A percentile compares a stretch with the other conserved stretches of the same genome.
Evolutionary conservation across 306 rosid species (phyloP).

Genomic region (Vigna radiata): DNA sequence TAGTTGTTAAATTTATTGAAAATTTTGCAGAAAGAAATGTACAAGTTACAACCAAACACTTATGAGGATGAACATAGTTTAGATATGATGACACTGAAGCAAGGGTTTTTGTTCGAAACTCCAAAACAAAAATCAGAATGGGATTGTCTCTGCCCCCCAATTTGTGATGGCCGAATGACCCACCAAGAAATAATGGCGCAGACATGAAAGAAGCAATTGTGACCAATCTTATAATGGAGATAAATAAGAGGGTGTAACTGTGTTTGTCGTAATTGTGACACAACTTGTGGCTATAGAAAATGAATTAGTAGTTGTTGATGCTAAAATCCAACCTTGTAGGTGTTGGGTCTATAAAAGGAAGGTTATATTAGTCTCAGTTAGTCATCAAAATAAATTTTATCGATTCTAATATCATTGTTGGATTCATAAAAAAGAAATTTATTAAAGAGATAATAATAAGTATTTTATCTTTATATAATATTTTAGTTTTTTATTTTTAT

Average conservation of each 20-base stretch:
- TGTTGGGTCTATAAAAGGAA: no score
- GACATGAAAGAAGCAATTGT: constrained; percentile 37
- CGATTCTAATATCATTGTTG: no score
- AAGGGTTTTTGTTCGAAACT: constrained; percentile 40
- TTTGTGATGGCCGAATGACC: constrained; percentile 42
- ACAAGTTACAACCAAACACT: not conserved
- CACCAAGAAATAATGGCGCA: constrained; percentile 50
- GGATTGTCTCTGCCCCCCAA: constrained; percentile 53
- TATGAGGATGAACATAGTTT: constrained; percentile 27
- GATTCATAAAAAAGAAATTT: no score
- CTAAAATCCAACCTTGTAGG: constrained; percentile 45
- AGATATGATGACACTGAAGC: constrained; percentile 29
- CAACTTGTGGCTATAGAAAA: constrained; percentile 23
- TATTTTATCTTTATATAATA: no score
- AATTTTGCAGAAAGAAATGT: not conserved
- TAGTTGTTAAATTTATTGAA: not conserved
- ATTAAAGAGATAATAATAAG: no score
- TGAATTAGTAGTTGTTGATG: constrained; percentile 25
- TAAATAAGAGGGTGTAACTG: constrained; percentile 41
- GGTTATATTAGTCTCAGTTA: no score
- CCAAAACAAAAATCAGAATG: constrained; percentile 52
- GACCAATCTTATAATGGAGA: constrained; percentile 46
- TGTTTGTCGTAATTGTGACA: constrained; percentile 48
- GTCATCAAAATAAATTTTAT: no score
- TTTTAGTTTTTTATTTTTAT: no score